phyloP scores from a whole-genome alignment of 208 protist species.

The Leishmania lainsoni region DNA sequence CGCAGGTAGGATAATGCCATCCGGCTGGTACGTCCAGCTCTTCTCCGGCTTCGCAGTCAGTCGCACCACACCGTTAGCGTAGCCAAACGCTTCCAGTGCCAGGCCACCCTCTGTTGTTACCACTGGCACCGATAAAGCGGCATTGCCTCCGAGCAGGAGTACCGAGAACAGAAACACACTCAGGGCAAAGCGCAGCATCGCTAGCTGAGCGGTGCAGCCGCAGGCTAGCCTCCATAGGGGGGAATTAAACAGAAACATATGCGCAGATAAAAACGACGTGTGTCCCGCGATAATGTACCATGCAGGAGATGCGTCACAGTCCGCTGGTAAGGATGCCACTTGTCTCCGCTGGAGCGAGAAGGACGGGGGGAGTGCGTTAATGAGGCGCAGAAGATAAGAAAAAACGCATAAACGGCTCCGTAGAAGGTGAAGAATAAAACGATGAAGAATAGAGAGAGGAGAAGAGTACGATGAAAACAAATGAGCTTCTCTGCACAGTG shows the following conservation, averaged over 20 bases:
- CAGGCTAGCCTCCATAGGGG: neutral
- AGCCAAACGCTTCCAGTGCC: slow-evolving; percentile 26
- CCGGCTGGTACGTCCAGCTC: slow-evolving; percentile 41
- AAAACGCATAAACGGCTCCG: neutral
- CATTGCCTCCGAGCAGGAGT: neutral
- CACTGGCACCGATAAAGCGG: slow-evolving; percentile 12
- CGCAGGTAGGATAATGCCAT: slow-evolving; percentile 24
- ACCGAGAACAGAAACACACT: neutral
- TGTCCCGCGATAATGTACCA: neutral
- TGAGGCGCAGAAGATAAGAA: neutral
- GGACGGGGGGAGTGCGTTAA: neutral
- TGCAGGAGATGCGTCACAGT: neutral
- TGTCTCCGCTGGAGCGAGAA: neutral
- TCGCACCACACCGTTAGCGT: slow-evolving; percentile 45
- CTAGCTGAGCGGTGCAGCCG: neutral
- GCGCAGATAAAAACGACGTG: neutral
- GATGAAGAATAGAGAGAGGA: neutral
- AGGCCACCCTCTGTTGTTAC: slow-evolving; percentile 9
- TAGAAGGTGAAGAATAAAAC: neutral
- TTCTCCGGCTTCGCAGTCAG: slow-evolving; percentile 38
- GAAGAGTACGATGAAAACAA: neutral
- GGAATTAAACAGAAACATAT: too few relatives aligned
- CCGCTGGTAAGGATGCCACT: neutral
- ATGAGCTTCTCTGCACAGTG: neutral
- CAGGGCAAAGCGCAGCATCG: neutral